Evolutionary conservation across 768 basidiomycete genomes (phyloP).

Genomic region (Amanita phalloides): DNA sequence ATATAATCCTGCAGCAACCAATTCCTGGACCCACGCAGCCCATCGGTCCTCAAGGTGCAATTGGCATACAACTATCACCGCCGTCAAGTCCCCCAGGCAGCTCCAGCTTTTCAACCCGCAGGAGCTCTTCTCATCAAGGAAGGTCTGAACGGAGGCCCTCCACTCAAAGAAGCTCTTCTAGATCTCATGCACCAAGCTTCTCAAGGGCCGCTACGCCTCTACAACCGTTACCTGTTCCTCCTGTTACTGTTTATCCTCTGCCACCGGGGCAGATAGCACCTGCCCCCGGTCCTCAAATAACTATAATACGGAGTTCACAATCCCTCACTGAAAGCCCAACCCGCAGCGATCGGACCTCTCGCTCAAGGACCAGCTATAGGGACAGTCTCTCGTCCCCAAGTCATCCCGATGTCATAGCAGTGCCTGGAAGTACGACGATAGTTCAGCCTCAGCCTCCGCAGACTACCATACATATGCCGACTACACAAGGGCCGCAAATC

Average conservation of each 20-base stretch:
- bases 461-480: background rate
- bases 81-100: background rate
- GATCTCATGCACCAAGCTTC: background rate
- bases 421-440: background rate
- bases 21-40: conserved; percentile 4
- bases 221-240: background rate
- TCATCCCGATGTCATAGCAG: background rate
- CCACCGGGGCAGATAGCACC: background rate
- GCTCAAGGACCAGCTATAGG: background rate
- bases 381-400: background rate
- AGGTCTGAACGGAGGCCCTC: background rate
- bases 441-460: background rate
- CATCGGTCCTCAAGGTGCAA: background rate
- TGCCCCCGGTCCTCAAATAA: no score
- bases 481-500: background rate
- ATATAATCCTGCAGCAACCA: conserved; percentile 11
- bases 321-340: background rate
- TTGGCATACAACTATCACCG: background rate
- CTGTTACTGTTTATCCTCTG: conserved; percentile 7
- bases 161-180: background rate
- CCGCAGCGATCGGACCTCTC: background rate
- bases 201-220: conserved; percentile 9
- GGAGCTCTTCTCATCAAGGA: background rate
- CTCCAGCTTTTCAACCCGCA: background rate
- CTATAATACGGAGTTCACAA: background rate